Evolutionary conservation across 2,329 filamentous ascomycete genomes (phyloP).

Genomic region (Hypoxylon sp.): DNA sequence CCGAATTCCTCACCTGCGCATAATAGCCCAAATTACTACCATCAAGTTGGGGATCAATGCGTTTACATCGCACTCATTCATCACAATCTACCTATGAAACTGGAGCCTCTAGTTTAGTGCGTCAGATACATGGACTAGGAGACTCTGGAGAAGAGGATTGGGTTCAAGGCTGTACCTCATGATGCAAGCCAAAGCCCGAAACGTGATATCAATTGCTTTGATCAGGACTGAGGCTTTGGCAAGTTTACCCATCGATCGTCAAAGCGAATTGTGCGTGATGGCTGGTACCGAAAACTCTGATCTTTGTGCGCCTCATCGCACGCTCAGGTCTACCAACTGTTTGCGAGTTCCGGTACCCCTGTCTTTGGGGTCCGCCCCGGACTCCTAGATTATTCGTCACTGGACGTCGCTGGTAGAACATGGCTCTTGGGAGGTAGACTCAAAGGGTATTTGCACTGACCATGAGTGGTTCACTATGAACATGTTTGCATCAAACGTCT

Average conservation of each 20-base stretch:
- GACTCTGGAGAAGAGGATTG: background rate
- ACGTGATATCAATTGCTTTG: constrained; percentile 17
- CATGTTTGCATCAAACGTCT: background rate
- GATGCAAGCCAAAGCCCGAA: constrained; percentile 9
- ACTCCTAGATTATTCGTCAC: constrained; percentile 20
- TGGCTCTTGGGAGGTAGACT: constrained; percentile 21
- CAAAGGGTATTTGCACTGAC: constrained; percentile 28
- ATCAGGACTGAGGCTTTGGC: constrained; percentile 21
- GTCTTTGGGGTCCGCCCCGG: constrained; percentile 18
- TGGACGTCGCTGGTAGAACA: constrained; percentile 30
- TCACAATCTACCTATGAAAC: background rate
- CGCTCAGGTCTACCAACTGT: constrained; percentile 17
- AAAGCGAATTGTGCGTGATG: constrained; percentile 14
- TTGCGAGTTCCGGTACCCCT: constrained; percentile 25
- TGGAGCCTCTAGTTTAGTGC: background rate
- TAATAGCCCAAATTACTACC: background rate
- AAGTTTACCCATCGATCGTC: constrained; percentile 27
- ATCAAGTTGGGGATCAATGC: background rate
- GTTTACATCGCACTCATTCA: background rate
- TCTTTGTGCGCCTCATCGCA: constrained; percentile 14
- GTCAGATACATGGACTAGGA: background rate
- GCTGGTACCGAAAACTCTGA: constrained; percentile 22
- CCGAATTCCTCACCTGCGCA: background rate
- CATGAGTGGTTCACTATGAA: constrained; percentile 23
- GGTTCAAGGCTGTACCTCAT: constrained; percentile 2